Base-by-base conservation (phyloP, 495 filamentous ascomycete genomes). In the Poronia punctata region DNA sequence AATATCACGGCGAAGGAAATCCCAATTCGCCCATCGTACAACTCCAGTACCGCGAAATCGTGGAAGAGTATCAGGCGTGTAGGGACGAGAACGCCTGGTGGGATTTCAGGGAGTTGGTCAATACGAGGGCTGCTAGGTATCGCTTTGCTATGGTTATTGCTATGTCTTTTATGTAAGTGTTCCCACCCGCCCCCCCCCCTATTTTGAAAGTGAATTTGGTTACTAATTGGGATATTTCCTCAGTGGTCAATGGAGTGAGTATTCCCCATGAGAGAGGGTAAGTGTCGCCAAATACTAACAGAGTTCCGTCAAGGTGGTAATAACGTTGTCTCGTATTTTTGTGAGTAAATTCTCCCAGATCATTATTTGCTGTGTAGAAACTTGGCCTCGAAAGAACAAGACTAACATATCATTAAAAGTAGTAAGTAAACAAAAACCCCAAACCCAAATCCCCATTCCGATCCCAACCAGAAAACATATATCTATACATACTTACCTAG, bases 71-170 rank as follows among this genome's bases (percentile, higher is more conserved):
- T 39, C 65, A 63, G 14, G 59, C 62, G 8, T 68, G 64, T 4
- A 71, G 70, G 3, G 67, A 74, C 5, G 79, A 81, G 45, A 82
- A 84, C 56, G 71, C 67, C 24, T 83, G 74, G 73, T 84, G 76
- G 74, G 80, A 84, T 48, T 84, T 75, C 54, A 57, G 76, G 3
- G 75, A 75, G 48, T 60, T 85, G 16, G 76, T 76, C 64, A 74
- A 76, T 45, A 70, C 57, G 9, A 63, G 64, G 28, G 66, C 66
- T 18, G 59, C 59, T 24, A 59, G 66, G 14, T 76, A 75, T 38
- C 64, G 78, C 5, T 61, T 75, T 24, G 55, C 59, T 25, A 69
- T 76, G 49, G 77, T 80, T 20, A 60, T 80, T 39, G 68, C 72
- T 48, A 80, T 84, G 59, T 66, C 64, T 12, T 64, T 81, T 50